Conservation (phyloP, 2,329 filamentous ascomycete species). For the Apiospora sp. region DNA sequence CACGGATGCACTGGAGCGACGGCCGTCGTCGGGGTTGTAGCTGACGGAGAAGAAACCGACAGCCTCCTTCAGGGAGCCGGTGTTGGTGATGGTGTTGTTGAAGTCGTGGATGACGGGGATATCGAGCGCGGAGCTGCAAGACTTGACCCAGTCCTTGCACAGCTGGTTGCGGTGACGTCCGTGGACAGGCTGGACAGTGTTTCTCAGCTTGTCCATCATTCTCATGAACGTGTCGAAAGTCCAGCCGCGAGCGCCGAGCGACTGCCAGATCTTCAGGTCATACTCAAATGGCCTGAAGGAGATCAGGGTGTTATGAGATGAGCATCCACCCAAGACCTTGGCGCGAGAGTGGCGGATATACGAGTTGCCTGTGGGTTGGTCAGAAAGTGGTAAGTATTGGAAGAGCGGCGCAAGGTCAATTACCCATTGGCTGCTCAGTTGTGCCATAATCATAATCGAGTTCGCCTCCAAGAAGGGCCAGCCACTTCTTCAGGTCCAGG, state of each 20-base stretch:
- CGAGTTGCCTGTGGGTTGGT: slow-evolving; percentile 73
- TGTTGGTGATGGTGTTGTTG: slow-evolving; percentile 81
- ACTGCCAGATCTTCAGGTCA: slow-evolving; percentile 85
- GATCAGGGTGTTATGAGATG: slow-evolving; percentile 92
- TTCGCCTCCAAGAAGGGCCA: slow-evolving; percentile 83
- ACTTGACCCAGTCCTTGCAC: slow-evolving; percentile 87
- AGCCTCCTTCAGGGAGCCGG: slow-evolving; percentile 75
- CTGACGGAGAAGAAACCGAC: slow-evolving; percentile 92
- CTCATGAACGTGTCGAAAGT: slow-evolving; percentile 85
- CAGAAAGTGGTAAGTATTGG: slow-evolving; percentile 16
- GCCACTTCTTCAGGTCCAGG: slow-evolving; percentile 86
- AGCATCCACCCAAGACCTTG: slow-evolving; percentile 92
- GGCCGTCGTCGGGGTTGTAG: slow-evolving; percentile 89
- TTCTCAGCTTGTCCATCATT: slow-evolving; percentile 82
- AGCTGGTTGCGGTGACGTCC: slow-evolving; percentile 87
- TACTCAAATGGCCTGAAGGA: slow-evolving; percentile 92
- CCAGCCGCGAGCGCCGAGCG: slow-evolving; percentile 84
- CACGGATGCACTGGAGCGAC: slow-evolving; percentile 84
- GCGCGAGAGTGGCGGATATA: slow-evolving; percentile 91
- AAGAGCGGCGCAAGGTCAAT: slow-evolving; percentile 32
- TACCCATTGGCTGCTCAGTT: slow-evolving; percentile 83
- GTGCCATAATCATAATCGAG: slow-evolving; percentile 93
- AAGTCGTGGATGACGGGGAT: slow-evolving; percentile 87
- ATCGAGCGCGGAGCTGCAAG: slow-evolving; percentile 79
- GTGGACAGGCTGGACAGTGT: slow-evolving; percentile 91